A percentile compares a stretch with the other conserved stretches of the same genome.
phyloP scores from a whole-genome alignment of 495 filamentous ascomycete genomes.

The Penicillium silybi region DNA sequence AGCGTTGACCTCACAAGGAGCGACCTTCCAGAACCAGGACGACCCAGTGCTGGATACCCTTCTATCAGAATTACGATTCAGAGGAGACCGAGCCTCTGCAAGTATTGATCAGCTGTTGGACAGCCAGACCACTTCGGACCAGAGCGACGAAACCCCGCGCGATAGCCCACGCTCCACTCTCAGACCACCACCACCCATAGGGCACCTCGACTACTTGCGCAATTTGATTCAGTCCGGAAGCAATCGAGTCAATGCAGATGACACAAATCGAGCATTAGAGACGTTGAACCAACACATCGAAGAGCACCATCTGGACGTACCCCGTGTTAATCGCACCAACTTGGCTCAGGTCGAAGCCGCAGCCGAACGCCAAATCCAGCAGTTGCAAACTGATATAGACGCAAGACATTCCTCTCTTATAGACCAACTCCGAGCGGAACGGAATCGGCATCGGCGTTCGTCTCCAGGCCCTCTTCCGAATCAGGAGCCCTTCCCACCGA shows the following conservation, averaged over 20 bases:
- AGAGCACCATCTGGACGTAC: conserved; percentile 20
- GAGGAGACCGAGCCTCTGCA: not conserved
- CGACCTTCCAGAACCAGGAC: not conserved
- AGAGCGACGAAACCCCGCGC: not conserved
- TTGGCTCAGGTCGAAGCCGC: conserved; percentile 26
- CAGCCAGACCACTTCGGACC: not conserved
- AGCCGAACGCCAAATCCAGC: conserved; percentile 26
- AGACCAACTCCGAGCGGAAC: not conserved
- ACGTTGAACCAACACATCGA: conserved; percentile 38
- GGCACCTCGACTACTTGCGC: conserved; percentile 35
- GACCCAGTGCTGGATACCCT: not conserved
- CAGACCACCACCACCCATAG: conserved; percentile 3
- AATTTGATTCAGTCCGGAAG: conserved; percentile 37
- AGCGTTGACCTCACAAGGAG: not conserved
- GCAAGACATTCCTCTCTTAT: not conserved
- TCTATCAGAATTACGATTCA: not conserved
- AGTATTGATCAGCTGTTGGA: not conserved
- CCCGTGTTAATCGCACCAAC: conserved; percentile 9
- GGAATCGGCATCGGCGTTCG: not conserved
- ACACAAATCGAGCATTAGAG: conserved; percentile 35
- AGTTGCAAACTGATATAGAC: conserved; percentile 11
- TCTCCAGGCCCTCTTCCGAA: not conserved
- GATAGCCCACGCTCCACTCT: conserved; percentile 8
- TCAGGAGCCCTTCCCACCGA: conserved; percentile 5
- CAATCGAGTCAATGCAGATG: conserved; percentile 36